phyloP scores from a whole-genome alignment of 2,329 filamentous ascomycete genomes.

The Aschersonia sp. region DNA sequence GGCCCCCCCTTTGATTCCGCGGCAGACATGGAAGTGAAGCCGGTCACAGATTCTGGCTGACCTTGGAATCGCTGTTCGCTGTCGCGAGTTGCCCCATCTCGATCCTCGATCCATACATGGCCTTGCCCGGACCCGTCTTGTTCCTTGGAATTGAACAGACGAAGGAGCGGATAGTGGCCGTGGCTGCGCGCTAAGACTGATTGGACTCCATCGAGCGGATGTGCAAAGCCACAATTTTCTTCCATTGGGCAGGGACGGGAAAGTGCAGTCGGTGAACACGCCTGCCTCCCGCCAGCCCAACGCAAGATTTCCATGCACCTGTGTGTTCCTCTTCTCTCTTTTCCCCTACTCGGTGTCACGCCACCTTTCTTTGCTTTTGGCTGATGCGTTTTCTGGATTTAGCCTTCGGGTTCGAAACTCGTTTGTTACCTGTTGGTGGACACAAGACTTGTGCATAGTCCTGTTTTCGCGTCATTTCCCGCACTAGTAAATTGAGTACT shows the following conservation, averaged over 20 bases:
- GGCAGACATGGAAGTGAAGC: not conserved
- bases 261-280: too few relatives aligned
- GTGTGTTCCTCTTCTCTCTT: too few relatives aligned
- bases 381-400: too few relatives aligned
- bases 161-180: not conserved
- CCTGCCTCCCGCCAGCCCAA: too few relatives aligned
- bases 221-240: not conserved
- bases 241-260: too few relatives aligned
- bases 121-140: not conserved
- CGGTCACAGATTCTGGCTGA: not conserved
- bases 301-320: too few relatives aligned
- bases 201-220: not conserved
- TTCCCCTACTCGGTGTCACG: too few relatives aligned
- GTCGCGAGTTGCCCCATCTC: constrained; percentile 1
- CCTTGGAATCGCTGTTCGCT: not conserved
- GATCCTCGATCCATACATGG: not conserved
- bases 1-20: not conserved
- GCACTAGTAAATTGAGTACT: not conserved
- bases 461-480: not conserved
- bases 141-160: not conserved
- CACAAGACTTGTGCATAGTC: not conserved
- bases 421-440: too few relatives aligned
- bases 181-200: not conserved
- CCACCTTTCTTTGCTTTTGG: too few relatives aligned
- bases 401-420: too few relatives aligned